phyloP scores from a whole-genome alignment of 1,139 yeast genomes.

The Nadsonia starkeyi-henricii region DNA sequence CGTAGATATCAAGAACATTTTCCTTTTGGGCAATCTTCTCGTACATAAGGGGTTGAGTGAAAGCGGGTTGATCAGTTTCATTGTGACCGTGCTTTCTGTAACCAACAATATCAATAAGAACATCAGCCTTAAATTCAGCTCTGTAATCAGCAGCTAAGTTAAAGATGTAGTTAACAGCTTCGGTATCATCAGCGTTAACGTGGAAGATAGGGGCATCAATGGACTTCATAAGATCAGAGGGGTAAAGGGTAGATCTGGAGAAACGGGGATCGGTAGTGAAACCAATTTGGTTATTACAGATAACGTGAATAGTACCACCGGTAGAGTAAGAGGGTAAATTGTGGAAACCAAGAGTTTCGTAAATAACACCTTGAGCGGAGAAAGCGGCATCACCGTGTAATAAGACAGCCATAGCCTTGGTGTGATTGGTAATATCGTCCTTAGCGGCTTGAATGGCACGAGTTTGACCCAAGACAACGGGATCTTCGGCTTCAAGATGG shows the following conservation, averaged over 20 bases:
- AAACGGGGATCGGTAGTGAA: conserved; percentile 97
- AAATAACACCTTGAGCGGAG: conserved; percentile 97
- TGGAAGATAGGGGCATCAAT: conserved; percentile 98
- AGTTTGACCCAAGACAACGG: conserved; percentile 95
- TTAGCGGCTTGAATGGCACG: conserved; percentile 92
- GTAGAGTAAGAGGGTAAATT: conserved; percentile 90
- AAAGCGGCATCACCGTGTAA: conserved; percentile 99
- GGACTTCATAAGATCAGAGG: conserved; percentile 93
- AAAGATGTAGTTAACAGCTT: conserved; percentile 81
- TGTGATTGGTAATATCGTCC: conserved; percentile 65
- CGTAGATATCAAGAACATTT: conserved; percentile 76
- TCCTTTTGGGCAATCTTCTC: conserved; percentile 77
- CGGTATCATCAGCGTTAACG: conserved; percentile 96
- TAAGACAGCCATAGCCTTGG: conserved; percentile 82
- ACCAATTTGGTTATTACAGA: conserved; percentile 96
- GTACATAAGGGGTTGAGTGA: conserved; percentile 98
- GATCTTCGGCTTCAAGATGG: conserved; percentile 97
- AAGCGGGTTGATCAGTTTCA: conserved; percentile 97
- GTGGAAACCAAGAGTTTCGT: conserved; percentile 94
- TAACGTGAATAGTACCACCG: conserved; percentile 95
- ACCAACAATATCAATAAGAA: conserved; percentile 91
- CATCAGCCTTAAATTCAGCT: conserved; percentile 90
- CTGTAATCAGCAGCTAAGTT: conserved; percentile 98
- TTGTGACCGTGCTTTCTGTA: conserved; percentile 98
- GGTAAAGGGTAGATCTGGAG: conserved; percentile 95